phyloP scores from a whole-genome alignment of 2,329 filamentous ascomycete species.

The Aspergillus sp. region DNA sequence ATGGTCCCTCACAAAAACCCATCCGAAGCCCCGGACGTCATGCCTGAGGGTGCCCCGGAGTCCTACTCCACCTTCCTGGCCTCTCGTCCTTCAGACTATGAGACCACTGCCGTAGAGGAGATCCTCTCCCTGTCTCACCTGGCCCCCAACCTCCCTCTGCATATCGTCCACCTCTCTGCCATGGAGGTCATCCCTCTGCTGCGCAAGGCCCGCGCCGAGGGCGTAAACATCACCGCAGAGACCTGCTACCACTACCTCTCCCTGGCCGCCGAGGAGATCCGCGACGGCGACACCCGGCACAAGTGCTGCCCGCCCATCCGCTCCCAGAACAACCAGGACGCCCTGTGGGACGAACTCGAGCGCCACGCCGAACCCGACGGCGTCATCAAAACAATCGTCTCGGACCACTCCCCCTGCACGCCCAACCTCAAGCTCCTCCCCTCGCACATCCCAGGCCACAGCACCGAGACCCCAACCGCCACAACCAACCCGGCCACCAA shows the following conservation, averaged over 20 bases:
- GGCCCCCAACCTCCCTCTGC: conserved; percentile 78
- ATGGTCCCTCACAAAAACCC: conserved; percentile 88
- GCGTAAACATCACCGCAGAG: conserved; percentile 86
- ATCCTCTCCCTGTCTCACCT: conserved; percentile 78
- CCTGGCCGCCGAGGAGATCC: conserved; percentile 76
- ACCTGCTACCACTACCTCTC: conserved; percentile 95
- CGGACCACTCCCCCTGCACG: conserved; percentile 94
- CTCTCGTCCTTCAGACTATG: conserved; percentile 83
- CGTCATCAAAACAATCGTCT: conserved; percentile 88
- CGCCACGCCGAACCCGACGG: conserved; percentile 59
- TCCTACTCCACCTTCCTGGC: conserved; percentile 88
- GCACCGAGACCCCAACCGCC: conserved; percentile 18
- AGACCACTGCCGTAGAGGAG: conserved; percentile 85
- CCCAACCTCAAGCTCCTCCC: conserved; percentile 90
- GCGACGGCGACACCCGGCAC: conserved; percentile 83
- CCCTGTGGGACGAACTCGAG: conserved; percentile 78
- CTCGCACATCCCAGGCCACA: conserved; percentile 58
- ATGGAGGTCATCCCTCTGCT: conserved; percentile 82
- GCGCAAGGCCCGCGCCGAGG: conserved; percentile 67
- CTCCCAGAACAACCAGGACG: conserved; percentile 75
- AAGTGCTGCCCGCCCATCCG: conserved; percentile 96
- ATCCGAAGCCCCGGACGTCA: conserved; percentile 70
- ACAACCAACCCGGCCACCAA: neutral
- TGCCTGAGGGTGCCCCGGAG: conserved; percentile 69
- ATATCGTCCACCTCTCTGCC: conserved; percentile 93